These are phyloP conservation scores for Ceratobasidium sp. DNA, from an alignment of 1,284 basidiomycete genomes.

Conservation along the genomic window DNA sequence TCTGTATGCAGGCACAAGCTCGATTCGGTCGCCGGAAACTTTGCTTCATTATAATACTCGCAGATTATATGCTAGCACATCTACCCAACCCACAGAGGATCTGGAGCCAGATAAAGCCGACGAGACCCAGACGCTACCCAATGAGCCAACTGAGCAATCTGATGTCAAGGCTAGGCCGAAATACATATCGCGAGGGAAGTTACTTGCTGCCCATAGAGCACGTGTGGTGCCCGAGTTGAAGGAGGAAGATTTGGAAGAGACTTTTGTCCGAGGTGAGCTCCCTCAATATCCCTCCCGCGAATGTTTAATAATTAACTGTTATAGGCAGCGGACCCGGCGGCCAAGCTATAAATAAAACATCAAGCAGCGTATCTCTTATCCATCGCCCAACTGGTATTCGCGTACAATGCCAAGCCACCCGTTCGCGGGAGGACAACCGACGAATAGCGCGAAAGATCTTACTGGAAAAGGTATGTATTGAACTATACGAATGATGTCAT, in stretches of 20 bases:
- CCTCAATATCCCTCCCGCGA: constrained; percentile 4
- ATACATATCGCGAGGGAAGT: constrained; percentile 56
- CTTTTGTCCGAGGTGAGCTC: constrained; percentile 77
- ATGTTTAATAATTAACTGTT: constrained; percentile 1
- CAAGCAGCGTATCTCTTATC: constrained; percentile 68
- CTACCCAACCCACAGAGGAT: not conserved
- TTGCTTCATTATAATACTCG: not conserved
- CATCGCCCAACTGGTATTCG: constrained; percentile 84
- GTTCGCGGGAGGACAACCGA: constrained; percentile 78
- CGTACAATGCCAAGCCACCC: constrained; percentile 82
- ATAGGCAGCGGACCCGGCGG: constrained; percentile 86
- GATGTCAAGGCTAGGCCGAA: not conserved
- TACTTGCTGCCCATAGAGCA: constrained; percentile 74
- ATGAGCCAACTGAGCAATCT: not conserved
- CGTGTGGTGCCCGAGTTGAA: constrained; percentile 73
- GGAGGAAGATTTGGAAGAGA: constrained; percentile 81
- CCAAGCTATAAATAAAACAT: constrained; percentile 87
- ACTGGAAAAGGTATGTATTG: constrained; percentile 72
- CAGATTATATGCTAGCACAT: not conserved
- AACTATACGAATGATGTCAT: constrained; percentile 47
- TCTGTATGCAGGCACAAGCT: not conserved
- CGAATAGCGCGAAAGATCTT: constrained; percentile 75
- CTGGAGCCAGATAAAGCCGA: constrained; percentile 24
- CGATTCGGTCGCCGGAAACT: not conserved
- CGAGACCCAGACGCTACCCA: not conserved